Percentiles rank a stretch among this genome's conserved stretches.
Conservation (phyloP, 1,284 basidiomycete species). For the Pholiota adiposa region DNA sequence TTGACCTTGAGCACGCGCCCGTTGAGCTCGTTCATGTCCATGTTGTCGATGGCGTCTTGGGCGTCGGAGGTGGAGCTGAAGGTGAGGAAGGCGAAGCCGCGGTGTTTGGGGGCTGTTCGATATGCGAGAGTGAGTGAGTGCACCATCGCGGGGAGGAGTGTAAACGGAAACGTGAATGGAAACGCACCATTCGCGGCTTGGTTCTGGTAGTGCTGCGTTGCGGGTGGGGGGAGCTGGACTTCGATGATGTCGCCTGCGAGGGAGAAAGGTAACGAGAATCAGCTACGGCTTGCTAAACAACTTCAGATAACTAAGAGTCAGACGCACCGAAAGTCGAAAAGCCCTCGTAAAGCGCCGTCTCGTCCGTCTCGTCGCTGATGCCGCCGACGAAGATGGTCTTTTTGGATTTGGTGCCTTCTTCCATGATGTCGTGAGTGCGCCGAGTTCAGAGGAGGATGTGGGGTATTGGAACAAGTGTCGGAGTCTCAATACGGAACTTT, state of each 20-base stretch:
- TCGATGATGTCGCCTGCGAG: conserved; percentile 85
- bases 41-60: conserved; percentile 87
- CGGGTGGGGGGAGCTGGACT: conserved; percentile 75
- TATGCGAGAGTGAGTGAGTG: too few relatives aligned
- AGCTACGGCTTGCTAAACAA: too few relatives aligned
- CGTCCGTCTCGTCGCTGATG: conserved; percentile 76
- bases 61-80: conserved; percentile 77
- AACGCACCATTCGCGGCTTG: conserved; percentile 20
- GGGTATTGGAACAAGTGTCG: not conserved
- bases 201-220: conserved; percentile 52
- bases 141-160: not conserved
- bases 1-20: conserved; percentile 80
- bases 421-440: conserved; percentile 46
- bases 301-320: too few relatives aligned
- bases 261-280: too few relatives aligned
- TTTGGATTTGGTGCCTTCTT: conserved; percentile 80
- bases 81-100: conserved; percentile 83
- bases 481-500: not conserved
- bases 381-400: conserved; percentile 83
- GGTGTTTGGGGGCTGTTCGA: conserved; percentile 68
- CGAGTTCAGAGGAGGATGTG: not conserved
- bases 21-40: conserved; percentile 82
- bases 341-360: conserved; percentile 63
- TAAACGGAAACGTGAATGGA: not conserved
- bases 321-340: conserved; percentile 77